Percentiles rank a stretch among this genome's conserved stretches.
Conservation (phyloP, 257 asterid genomes). For the Striga asiatica region DNA sequence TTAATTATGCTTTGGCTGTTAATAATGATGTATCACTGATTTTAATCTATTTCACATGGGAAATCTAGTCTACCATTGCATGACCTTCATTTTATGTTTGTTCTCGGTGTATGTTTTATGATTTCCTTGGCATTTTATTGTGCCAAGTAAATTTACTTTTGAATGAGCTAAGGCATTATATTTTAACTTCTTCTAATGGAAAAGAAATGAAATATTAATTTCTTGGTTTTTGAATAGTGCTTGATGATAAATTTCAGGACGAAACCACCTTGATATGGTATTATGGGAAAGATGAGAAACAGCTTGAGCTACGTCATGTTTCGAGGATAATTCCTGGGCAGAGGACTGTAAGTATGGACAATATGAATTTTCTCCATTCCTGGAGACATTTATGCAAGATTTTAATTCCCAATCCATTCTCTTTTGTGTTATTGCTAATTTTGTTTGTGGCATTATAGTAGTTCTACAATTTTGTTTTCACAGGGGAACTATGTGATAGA, state of each 20-base stretch:
- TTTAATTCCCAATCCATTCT: too few species aligned
- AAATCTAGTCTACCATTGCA: neutral
- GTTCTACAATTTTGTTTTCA: neutral
- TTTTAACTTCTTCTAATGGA: neutral
- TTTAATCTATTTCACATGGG: neutral
- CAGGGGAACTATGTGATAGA: neutral
- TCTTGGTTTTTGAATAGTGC: neutral
- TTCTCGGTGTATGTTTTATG: neutral
- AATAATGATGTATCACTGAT: neutral
- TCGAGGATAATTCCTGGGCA: constrained; percentile 88
- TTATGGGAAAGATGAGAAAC: constrained; percentile 75
- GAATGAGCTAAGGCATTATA: neutral
- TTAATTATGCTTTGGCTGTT: neutral
- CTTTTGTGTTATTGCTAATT: neutral
- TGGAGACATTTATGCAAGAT: too few species aligned
- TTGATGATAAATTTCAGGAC: constrained; percentile 47
- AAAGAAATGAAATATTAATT: neutral
- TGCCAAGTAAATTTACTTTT: too few species aligned
- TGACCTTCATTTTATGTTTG: neutral
- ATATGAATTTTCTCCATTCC: constrained; percentile 10
- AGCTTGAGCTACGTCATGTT: constrained; percentile 59
- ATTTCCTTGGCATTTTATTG: neutral
- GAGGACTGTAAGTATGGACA: constrained; percentile 70
- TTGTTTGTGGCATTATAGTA: neutral
- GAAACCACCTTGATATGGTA: constrained; percentile 85